Evolutionary conservation across 371 early-diverging fungal species (phyloP), one percentile per base, ranked within the genome.

Genomic region (Mucor indicus): DNA sequence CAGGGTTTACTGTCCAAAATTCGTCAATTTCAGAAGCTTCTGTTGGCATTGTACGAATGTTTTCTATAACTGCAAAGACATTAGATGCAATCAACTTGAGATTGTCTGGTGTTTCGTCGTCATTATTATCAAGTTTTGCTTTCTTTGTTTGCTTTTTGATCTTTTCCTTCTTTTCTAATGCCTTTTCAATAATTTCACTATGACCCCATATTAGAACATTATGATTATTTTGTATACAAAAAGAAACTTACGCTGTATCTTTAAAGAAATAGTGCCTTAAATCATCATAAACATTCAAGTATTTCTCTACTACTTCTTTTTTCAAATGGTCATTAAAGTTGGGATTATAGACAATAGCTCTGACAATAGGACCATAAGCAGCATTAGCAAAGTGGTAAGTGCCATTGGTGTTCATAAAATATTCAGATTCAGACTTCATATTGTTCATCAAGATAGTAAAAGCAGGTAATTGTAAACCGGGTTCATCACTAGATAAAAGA

Each of bases 241-340:
- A n/a, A n/a, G n/a, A n/a, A n/a, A 67, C 76, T 76, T 67, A 67
- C 65, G 81, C 77, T 8, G 87, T 54, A 56, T 84, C 65, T 56
- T 87, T 85, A 61, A 81, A 81, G 55, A 92, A 89, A 62, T 87
- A 87, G 53, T 81, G 80, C 55, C 91, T 79, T 35, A 93, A 61
- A 57, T 95, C 96, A 51, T 89, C 91, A 60, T 88, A 92, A 9
- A 69, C 66, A 62, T 87, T 83, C 47, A 86, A 58, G 38, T 87
- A 91, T 37, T 87, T 85, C 33, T 86, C 84, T 4, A 80, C 59
- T 13, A 87, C 62, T 50, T 79, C 76, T 9, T 69, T 75, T 36
- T 76, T 57, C 22, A 89, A 48, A 8, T 78, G 81, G n/a, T 80
- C 76, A 21, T 71, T 80, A 20, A 86, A 75, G 32, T 79, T 75